Evolutionary conservation across 1,284 basidiomycete genomes (phyloP).

Genomic region (Rhizoctonia solani): DNA sequence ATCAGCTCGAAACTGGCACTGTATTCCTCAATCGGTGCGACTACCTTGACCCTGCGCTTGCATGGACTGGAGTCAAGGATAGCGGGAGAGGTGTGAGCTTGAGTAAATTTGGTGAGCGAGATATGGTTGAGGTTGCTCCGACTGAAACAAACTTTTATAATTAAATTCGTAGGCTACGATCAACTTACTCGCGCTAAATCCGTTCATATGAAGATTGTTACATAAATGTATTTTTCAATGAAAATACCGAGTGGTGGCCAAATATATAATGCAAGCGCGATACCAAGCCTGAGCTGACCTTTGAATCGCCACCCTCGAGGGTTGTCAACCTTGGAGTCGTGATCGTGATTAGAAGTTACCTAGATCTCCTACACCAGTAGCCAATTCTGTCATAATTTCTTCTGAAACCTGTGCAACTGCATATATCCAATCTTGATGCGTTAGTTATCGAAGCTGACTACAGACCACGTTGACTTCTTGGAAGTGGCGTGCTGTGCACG

Average conservation of each 20-base stretch:
- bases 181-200: constrained; percentile 76
- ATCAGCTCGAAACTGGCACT: constrained; percentile 83
- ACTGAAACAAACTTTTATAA: constrained; percentile 21
- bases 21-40: constrained; percentile 93
- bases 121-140: neutral
- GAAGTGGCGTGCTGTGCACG: too few relatives aligned
- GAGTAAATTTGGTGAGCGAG: constrained; percentile 77
- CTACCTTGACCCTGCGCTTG: constrained; percentile 85
- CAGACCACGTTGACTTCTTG: too few relatives aligned
- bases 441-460: too few relatives aligned
- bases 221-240: constrained; percentile 8
- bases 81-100: constrained; percentile 89
- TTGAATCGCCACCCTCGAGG: too few relatives aligned
- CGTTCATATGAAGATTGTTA: constrained; percentile 66
- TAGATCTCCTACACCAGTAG: too few relatives aligned
- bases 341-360: too few relatives aligned
- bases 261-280: neutral
- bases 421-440: too few relatives aligned
- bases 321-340: too few relatives aligned
- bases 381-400: too few relatives aligned
- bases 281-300: too few relatives aligned
- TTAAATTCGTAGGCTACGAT: constrained; percentile 79
- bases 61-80: constrained; percentile 94
- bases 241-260: neutral
- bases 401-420: too few relatives aligned